Evolutionary conservation across 2,329 filamentous ascomycete genomes (phyloP), one percentile per base, ranked within the genome.

Genomic region (Talaromyces sp.): DNA sequence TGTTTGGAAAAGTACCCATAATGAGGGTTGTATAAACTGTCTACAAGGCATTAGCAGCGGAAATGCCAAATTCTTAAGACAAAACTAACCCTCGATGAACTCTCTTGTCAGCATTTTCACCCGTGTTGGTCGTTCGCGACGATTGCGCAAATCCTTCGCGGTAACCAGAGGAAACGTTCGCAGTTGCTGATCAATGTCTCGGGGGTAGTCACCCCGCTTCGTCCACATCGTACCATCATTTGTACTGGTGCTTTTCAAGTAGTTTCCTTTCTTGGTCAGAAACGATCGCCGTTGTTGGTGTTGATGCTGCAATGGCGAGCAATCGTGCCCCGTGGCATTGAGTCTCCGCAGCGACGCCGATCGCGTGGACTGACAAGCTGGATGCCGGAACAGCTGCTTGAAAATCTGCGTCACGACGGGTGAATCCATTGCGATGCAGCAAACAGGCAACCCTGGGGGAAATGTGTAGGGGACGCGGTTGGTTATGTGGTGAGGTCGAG

Each of bases 1-100:
- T 96, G 91, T 70, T 96, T 96, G 58, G 92, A 92, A 76, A 97
- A 97, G 79, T 97, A 97, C 67, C 93, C 92, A 72, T 97, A 97
- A 66, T 91, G 83, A 0, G 92, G 92, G 71, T 97, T 97, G 74
- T 97, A 97, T 14, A 97, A 79, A 72, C 91, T 94, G 78, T 97
- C 92, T 95, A 68, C 32, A 63, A 26, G 46, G 10, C 3, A 17
- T 55, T 19, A 55, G 53, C 21, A 55, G 19, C 8, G 11, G 12
- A n/a, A 10, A 38, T 17, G 6, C n/a, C 3, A 19, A 26, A 14
- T 46, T 0, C 10, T 4, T 17, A n/a, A 35, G 17, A 50, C 32
- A 31, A n/a, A 38, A 53, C 66, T 71, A 7, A 92, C 90, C 92
- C 75, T 99, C 94, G 71, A 99, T 94, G 72, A 99, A 99, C 81